Base-by-base conservation (phyloP, 1,284 basidiomycete genomes). In the Naganishia cerealis region DNA sequence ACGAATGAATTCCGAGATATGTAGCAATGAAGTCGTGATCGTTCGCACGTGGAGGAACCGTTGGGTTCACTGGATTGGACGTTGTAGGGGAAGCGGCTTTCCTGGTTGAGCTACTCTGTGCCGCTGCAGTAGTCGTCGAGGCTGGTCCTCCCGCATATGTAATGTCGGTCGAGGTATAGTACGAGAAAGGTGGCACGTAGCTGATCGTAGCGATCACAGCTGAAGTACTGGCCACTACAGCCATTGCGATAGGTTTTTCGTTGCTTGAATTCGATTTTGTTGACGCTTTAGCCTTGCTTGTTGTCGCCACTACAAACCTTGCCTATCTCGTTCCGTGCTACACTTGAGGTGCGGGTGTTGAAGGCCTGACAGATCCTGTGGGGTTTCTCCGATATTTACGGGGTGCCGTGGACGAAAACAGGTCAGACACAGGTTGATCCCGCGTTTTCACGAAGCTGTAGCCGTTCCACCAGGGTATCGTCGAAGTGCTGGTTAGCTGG, bases 1-100 rank as follows among this genome's bases (percentile, higher is more conserved):
- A 76, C 73, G 76, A 75, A 69, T 80, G 79, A 9, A 76, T 73
- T 9, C 73, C 66, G 6, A 81, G 73, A 66, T 81, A 81, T 33
- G 74, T 72, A 12, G 70, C 71, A 16, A 76, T 74, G 71, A 77
- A 80, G 29, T 75, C 75, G 18, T 70, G 70, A 55, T 73, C 73
- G 57, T 73, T 70, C 12, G 74, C 70, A 55, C 72, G 72, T 0
- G 76, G 68, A 8, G 76, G 62, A 6, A 76, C 71, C 2, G 76
- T 75, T 1, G 78, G 77, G 43, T 75, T 78, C 21, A 74, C 71
- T 3, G 72, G 72, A n/a, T 76, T 76, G 0, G 75, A 75, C 43
- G 75, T 70, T 33, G 72, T 62, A 1, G 76, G 72, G 33, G 70
- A 56, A 8, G 72, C 68, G 12, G 73, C 71, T 13, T 29, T 43